A percentile compares a stretch with the other conserved stretches of the same genome.
Conservation (phyloP, 306 rosid species). For the Lotus japonicus region DNA sequence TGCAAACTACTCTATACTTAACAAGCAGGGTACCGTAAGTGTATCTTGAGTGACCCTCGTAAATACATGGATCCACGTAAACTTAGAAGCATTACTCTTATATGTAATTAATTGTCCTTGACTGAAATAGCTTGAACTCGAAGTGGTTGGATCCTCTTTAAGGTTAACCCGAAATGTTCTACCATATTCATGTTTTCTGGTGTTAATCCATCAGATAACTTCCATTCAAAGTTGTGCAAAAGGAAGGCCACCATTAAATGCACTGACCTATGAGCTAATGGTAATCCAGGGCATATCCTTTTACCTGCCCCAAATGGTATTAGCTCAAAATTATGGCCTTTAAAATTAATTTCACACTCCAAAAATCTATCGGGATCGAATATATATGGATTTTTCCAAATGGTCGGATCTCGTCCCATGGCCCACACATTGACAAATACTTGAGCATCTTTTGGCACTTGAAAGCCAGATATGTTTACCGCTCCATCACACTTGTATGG, state of each 20-base stretch:
- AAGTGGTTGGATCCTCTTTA: too few relatives aligned
- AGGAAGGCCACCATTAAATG: conserved; percentile 16
- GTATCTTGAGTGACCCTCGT: too few relatives aligned
- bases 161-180: too few relatives aligned
- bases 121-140: too few relatives aligned
- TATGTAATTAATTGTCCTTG: too few relatives aligned
- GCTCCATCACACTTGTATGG: too few relatives aligned
- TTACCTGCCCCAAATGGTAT: conserved; percentile 34
- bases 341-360: background rate
- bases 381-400: conserved; percentile 11
- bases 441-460: conserved; percentile 18
- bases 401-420: conserved; percentile 17
- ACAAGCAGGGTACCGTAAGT: too few relatives aligned
- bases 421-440: conserved; percentile 24
- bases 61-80: too few relatives aligned
- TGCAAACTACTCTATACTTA: too few relatives aligned
- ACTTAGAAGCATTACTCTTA: too few relatives aligned
- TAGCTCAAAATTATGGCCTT: conserved; percentile 14
- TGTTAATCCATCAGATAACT: background rate
- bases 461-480: too few relatives aligned
- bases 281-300: conserved; percentile 28
- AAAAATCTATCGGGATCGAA: conserved; percentile 25
- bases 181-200: too few relatives aligned
- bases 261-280: background rate
- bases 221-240: conserved; percentile 2